Conservation (phyloP, 371 early-diverging fungal species). For the Mortierella sp. region DNA sequence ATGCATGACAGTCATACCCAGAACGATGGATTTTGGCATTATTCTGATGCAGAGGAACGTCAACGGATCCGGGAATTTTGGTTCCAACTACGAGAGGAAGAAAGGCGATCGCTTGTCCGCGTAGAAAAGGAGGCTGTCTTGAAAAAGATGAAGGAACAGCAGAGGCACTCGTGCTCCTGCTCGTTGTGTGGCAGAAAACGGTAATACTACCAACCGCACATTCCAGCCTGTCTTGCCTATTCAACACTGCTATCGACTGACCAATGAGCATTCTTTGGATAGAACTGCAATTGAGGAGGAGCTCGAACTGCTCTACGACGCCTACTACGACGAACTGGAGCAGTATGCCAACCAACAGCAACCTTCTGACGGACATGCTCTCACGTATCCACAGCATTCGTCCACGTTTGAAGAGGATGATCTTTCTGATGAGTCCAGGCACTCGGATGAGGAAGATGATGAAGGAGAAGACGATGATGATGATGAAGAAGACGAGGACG, state of each 20-base stretch:
- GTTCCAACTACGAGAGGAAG: constrained; percentile 87
- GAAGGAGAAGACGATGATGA: constrained; percentile 59
- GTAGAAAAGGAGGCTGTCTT: constrained; percentile 93
- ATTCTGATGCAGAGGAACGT: constrained; percentile 82
- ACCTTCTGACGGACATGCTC: constrained; percentile 58
- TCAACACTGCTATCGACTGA: not conserved
- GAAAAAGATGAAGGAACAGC: constrained; percentile 94
- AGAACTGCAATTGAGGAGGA: constrained; percentile 93
- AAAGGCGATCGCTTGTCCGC: constrained; percentile 84
- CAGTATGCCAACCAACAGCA: constrained; percentile 86
- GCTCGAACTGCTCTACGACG: constrained; percentile 90
- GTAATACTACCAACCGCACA: constrained; percentile 52
- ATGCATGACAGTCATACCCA: constrained; percentile 38
- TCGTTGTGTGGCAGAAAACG: constrained; percentile 91
- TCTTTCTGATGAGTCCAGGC: constrained; percentile 62
- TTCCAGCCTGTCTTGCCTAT: not conserved
- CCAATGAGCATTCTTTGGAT: constrained; percentile 6
- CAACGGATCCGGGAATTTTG: constrained; percentile 91
- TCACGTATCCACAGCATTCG: constrained; percentile 54
- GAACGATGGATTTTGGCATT: constrained; percentile 78
- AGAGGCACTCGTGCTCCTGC: constrained; percentile 90
- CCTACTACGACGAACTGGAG: constrained; percentile 92
- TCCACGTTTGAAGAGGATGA: constrained; percentile 64
- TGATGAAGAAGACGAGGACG: constrained; percentile 55
- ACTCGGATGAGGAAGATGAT: constrained; percentile 59